Conservation (phyloP, 1,139 yeast species). For the Pichia cactophila region DNA sequence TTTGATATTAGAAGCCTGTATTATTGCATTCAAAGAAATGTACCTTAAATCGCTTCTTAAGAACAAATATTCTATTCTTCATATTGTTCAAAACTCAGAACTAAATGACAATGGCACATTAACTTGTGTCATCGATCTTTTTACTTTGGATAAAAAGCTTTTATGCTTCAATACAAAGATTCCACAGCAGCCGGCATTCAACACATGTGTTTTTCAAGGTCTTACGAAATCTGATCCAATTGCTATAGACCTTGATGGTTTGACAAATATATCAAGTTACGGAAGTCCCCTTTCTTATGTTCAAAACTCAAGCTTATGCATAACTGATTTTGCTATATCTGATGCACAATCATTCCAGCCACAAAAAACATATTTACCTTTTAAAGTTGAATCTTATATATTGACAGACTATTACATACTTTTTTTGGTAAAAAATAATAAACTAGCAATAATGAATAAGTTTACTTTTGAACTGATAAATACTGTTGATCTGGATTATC, state of each 20-base stretch:
- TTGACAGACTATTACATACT: conserved; percentile 46
- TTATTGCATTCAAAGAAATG: conserved; percentile 37
- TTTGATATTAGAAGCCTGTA: conserved; percentile 35
- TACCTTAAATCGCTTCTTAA: conserved; percentile 34
- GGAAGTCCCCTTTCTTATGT: background rate
- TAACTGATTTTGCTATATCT: background rate
- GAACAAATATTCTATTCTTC: conserved; percentile 13
- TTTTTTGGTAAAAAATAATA: conserved; percentile 34
- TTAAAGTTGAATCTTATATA: background rate
- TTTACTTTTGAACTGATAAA: conserved; percentile 34
- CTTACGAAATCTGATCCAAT: conserved; percentile 17
- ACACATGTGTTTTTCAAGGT: conserved; percentile 10
- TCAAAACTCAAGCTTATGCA: background rate
- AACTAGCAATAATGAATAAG: conserved; percentile 40
- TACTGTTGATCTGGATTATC: conserved; percentile 1
- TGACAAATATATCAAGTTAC: background rate
- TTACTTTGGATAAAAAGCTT: conserved; percentile 3
- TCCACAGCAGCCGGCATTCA: conserved; percentile 8
- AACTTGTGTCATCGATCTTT: conserved; percentile 1
- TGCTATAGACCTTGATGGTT: background rate
- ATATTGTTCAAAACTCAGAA: conserved; percentile 1
- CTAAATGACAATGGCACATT: background rate
- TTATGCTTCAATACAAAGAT: conserved; percentile 1
- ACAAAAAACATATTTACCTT: conserved; percentile 16
- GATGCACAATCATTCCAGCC: background rate